Evolutionary conservation across 2,329 filamentous ascomycete genomes (phyloP).

Genomic region (Diaporthe sp.): DNA sequence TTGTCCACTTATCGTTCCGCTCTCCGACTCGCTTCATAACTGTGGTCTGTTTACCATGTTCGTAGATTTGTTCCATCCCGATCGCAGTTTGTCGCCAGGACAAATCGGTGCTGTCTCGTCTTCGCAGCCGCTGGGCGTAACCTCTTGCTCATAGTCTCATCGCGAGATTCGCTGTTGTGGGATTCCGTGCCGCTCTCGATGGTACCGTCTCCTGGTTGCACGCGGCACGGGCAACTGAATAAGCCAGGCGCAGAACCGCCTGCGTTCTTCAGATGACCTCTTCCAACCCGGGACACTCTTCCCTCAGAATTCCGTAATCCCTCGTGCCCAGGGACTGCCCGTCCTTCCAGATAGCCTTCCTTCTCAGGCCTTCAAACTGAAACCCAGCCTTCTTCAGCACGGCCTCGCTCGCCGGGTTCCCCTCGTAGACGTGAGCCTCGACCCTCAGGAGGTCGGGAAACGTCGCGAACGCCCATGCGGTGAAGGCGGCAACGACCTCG

Average conservation of each 20-base stretch:
- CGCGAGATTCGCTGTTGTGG: background rate
- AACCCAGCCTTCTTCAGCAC: slow-evolving; percentile 62
- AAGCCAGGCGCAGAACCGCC: background rate
- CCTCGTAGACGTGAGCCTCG: slow-evolving; percentile 55
- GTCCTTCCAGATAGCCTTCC: slow-evolving; percentile 58
- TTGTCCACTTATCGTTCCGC: background rate
- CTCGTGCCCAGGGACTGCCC: slow-evolving; percentile 56
- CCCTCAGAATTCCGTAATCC: slow-evolving; percentile 56
- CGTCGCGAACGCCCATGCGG: slow-evolving; percentile 59
- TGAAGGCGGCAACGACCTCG: slow-evolving; percentile 56
- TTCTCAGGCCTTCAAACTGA: slow-evolving; percentile 58
- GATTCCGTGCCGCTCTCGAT: background rate
- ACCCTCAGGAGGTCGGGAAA: slow-evolving; percentile 58
- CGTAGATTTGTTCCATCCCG: background rate
- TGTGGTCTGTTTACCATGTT: background rate
- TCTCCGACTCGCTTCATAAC: background rate
- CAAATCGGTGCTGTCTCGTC: background rate
- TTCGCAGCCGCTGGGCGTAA: background rate
- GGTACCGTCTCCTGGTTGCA: background rate
- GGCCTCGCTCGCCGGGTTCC: slow-evolving; percentile 57
- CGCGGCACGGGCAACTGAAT: background rate
- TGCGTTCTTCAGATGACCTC: slow-evolving; percentile 40
- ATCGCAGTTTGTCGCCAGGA: background rate
- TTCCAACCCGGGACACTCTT: slow-evolving; percentile 47
- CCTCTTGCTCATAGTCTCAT: no score